Conservation (phyloP, 179 eudicot genomes). For the Amaranthus tricolor region DNA sequence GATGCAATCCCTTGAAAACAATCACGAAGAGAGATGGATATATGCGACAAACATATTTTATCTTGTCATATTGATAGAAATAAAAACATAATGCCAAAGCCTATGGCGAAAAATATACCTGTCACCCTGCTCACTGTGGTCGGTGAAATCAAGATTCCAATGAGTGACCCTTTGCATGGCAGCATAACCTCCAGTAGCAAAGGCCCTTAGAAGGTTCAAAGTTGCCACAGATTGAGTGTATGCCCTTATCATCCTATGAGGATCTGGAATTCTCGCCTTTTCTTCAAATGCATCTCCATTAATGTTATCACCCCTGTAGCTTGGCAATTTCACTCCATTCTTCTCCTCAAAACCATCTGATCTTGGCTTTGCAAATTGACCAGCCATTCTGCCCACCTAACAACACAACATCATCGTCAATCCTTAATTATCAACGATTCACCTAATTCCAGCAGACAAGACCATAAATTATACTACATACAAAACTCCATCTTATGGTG, state of each 20-base stretch:
- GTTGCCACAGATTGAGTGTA: conserved; percentile 47
- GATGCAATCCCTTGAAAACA: neutral
- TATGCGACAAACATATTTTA: too few relatives aligned
- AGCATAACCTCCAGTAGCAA: conserved; percentile 52
- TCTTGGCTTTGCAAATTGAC: conserved; percentile 55
- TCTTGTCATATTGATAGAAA: too few relatives aligned
- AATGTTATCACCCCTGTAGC: conserved; percentile 46
- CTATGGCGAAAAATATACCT: conserved; percentile 25
- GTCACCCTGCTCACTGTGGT: conserved; percentile 50
- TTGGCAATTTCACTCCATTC: conserved; percentile 49
- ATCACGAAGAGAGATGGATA: neutral
- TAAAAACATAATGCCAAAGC: neutral
- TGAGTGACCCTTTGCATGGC: conserved; percentile 49
- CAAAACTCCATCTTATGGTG: neutral
- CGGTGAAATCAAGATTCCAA: conserved; percentile 55
- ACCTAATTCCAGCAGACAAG: neutral
- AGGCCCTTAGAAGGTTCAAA: conserved; percentile 49
- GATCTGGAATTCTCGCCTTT: conserved; percentile 44
- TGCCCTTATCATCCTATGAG: conserved; percentile 47
- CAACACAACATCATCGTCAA: conserved; percentile 8
- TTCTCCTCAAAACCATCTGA: conserved; percentile 46
- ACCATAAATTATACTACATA: neutral
- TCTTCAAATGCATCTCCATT: conserved; percentile 43
- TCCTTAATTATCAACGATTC: neutral
- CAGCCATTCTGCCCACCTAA: conserved; percentile 58